Evolutionary conservation across 2,329 filamentous ascomycete species (phyloP).

Genomic region (Penicillium frequentans): DNA sequence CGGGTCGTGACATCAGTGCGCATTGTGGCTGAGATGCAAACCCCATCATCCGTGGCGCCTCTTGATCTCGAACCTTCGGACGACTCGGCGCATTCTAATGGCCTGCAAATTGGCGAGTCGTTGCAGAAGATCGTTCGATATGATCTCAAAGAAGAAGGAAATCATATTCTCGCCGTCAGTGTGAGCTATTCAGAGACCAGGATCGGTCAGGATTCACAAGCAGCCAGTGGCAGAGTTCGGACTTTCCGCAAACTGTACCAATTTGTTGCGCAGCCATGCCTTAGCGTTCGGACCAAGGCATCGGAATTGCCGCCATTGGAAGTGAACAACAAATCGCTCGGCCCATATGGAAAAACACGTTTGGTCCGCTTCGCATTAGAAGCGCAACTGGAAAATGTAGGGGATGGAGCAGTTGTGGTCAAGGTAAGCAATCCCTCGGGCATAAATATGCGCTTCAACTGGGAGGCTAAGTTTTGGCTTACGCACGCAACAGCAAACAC

Average conservation of each 20-base stretch:
- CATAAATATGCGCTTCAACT: not conserved
- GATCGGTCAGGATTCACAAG: constrained; percentile 43
- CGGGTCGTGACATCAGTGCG: constrained; percentile 69
- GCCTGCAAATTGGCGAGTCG: constrained; percentile 56
- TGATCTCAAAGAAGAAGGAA: constrained; percentile 90
- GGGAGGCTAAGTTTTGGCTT: not conserved
- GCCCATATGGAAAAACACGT: constrained; percentile 44
- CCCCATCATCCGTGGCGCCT: constrained; percentile 70
- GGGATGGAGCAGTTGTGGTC: constrained; percentile 77
- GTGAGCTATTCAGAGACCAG: constrained; percentile 91
- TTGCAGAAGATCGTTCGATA: constrained; percentile 81
- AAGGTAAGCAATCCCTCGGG: constrained; percentile 52
- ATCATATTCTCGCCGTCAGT: constrained; percentile 88
- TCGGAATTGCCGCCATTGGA: constrained; percentile 58
- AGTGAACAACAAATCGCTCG: constrained; percentile 46
- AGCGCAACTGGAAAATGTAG: constrained; percentile 93
- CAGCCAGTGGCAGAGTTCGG: constrained; percentile 64
- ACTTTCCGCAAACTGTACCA: constrained; percentile 96
- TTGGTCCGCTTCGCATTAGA: constrained; percentile 71
- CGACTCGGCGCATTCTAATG: constrained; percentile 48
- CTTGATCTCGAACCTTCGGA: constrained; percentile 55
- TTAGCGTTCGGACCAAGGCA: constrained; percentile 89
- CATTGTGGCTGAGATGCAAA: constrained; percentile 93
- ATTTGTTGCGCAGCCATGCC: constrained; percentile 85
- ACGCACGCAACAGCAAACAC: constrained; percentile 41